Evolutionary conservation across 345 rosid species (phyloP).

Genomic region (Passiflora organensis): DNA sequence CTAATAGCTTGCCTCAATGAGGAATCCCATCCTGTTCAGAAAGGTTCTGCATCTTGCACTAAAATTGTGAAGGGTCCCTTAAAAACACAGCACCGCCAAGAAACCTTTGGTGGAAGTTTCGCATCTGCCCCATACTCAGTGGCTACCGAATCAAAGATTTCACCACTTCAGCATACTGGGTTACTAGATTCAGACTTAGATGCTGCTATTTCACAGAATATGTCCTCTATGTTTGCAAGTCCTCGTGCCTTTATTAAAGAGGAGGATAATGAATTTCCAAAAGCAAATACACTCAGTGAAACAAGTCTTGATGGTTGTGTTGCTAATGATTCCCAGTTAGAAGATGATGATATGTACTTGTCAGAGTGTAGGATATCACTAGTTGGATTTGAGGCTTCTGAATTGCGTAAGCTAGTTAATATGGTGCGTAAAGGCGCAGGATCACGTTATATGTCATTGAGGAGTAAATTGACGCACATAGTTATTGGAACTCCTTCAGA

Average conservation of each 20-base stretch:
- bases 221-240: conserved; percentile 44
- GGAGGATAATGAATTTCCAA: conserved; percentile 32
- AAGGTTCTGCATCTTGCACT: conserved; percentile 36
- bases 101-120: conserved; percentile 33
- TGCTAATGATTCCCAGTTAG: conserved; percentile 76
- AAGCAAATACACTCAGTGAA: conserved; percentile 34
- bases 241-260: conserved; percentile 37
- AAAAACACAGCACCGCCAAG: conserved; percentile 45
- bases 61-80: conserved; percentile 34
- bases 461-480: conserved; percentile 80
- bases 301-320: conserved; percentile 44
- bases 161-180: conserved; percentile 36
- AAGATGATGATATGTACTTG: conserved; percentile 76
- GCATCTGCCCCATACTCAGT: conserved; percentile 27
- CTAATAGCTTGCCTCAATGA: conserved; percentile 84
- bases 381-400: conserved; percentile 82
- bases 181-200: conserved; percentile 62
- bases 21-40: conserved; percentile 75
- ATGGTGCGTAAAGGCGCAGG: conserved; percentile 82
- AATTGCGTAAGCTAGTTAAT: conserved; percentile 69
- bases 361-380: conserved; percentile 76
- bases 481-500: conserved; percentile 87
- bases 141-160: conserved; percentile 36
- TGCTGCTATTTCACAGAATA: conserved; percentile 66
- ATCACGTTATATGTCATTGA: conserved; percentile 55